Evolutionary conservation across 2,329 filamentous ascomycete genomes (phyloP).

Genomic region (Paracoccidioides lutzii): DNA sequence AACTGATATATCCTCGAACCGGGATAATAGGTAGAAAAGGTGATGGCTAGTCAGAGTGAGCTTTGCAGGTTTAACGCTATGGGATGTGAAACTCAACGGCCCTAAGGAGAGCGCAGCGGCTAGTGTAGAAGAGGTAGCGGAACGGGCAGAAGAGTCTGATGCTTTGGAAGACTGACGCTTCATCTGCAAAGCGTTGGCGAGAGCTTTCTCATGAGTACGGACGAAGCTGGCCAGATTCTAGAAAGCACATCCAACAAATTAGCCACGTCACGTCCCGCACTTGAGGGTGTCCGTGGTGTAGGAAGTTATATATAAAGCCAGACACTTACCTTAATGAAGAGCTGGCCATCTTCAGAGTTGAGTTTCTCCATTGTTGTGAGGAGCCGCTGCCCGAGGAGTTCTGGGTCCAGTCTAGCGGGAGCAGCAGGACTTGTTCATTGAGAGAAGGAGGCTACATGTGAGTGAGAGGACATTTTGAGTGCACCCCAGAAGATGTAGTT

Average conservation of each 20-base stretch:
- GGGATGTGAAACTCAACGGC: conserved; percentile 70
- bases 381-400: conserved; percentile 17
- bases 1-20: conserved; percentile 85
- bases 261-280: neutral
- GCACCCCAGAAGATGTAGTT: neutral
- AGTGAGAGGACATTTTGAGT: conserved; percentile 4
- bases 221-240: conserved; percentile 94
- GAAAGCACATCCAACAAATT: neutral
- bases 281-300: neutral
- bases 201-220: conserved; percentile 89
- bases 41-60: conserved; percentile 90
- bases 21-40: conserved; percentile 87
- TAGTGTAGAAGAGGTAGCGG: conserved; percentile 58
- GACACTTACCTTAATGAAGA: conserved; percentile 33
- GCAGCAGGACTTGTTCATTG: neutral
- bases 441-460: neutral
- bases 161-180: conserved; percentile 57
- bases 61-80: conserved; percentile 76
- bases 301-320: neutral
- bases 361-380: conserved; percentile 35
- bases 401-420: conserved; percentile 15
- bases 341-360: conserved; percentile 38
- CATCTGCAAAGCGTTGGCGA: conserved; percentile 88
- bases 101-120: conserved; percentile 80
- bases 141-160: conserved; percentile 51